Conservation (phyloP, 2,329 filamentous ascomycete genomes). For the Talaromyces sp. region DNA sequence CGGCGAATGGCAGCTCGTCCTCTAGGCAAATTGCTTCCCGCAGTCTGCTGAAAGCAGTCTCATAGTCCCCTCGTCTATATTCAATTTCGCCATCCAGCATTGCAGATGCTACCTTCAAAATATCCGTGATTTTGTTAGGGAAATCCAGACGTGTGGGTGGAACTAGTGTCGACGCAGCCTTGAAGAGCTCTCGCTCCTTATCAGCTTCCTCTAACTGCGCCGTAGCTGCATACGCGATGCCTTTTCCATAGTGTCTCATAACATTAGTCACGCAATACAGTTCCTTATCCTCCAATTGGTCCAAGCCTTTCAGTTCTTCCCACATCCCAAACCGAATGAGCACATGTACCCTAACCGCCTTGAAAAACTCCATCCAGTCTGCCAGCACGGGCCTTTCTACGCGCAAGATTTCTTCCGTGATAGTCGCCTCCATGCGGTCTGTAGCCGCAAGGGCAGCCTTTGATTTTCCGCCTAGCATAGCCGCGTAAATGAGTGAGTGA, state of each 20-base stretch:
- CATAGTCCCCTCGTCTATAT: constrained; percentile 58
- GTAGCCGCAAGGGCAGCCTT: constrained; percentile 58
- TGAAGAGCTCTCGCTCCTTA: constrained; percentile 50
- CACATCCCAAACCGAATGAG: constrained; percentile 20
- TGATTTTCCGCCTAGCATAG: constrained; percentile 68
- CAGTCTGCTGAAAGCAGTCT: constrained; percentile 56
- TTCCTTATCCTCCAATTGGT: constrained; percentile 35
- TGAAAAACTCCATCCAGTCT: constrained; percentile 20
- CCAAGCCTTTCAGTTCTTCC: constrained; percentile 18
- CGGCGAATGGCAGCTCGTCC: constrained; percentile 59
- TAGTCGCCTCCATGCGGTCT: constrained; percentile 54
- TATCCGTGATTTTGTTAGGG: constrained; percentile 60
- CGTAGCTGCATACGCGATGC: constrained; percentile 59
- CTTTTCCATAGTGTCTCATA: constrained; percentile 63
- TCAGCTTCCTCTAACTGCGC: constrained; percentile 46
- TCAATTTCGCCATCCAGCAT: constrained; percentile 64
- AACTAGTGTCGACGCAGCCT: constrained; percentile 49
- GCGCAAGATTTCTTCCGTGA: constrained; percentile 59
- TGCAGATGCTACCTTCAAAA: constrained; percentile 56
- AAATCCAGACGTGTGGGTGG: constrained; percentile 60
- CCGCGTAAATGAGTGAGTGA: constrained; percentile 69
- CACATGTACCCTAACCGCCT: constrained; percentile 16
- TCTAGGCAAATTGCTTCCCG: constrained; percentile 55
- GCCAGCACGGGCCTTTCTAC: constrained; percentile 19
- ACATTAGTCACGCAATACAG: constrained; percentile 67